Evolutionary conservation across 129 eudicot species (phyloP), one percentile per base, ranked within the genome.

Genomic region (Deinandra increscens): DNA sequence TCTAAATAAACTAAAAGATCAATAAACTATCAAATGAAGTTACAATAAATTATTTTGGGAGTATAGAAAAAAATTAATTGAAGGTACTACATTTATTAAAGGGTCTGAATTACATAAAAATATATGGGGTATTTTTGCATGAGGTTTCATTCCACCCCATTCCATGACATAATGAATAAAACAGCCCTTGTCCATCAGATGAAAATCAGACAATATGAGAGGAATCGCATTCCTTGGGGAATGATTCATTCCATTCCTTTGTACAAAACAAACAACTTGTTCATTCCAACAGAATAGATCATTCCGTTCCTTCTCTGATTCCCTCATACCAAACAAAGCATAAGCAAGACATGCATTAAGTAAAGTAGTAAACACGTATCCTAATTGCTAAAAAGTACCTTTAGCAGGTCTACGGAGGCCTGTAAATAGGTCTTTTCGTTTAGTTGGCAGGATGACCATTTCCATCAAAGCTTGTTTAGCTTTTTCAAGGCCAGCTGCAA

Each of bases 391-490:
- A 38, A 75, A 33, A 75, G 42, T 62, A 94, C 99, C 99, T 81
- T 88, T 87, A 68, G 99, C 90, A 8, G 99, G 97, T 81, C 77
- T 87, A 39, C 99, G 91, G 11, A 94, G 94, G 46, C 99, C 99
- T 62, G 99, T 94, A 50, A 94, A 94, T 46, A 94, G 81, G 78
- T 94, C 99, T 77, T 80, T 87, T 80, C 99, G 85, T 82, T 82
- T 89, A 15, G 95, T 87, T 76, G 99, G 99, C 41, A 94, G 81
- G 72, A 94, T 85, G 58, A 90, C 99, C 99, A 94, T 94, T 82
- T 94, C 99, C 73, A 87, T 46, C 66, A 94, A 77, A 42, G 99
- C 82, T 82, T 90, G 99, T 75, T 94, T 94, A 69, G 99, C 99
- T 77, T 81, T 85, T 74, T 94, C 97, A 84, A 94, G 99, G 50